Conservation (phyloP, 176 grass and related monocot genomes). For the Triticum monococcum region DNA sequence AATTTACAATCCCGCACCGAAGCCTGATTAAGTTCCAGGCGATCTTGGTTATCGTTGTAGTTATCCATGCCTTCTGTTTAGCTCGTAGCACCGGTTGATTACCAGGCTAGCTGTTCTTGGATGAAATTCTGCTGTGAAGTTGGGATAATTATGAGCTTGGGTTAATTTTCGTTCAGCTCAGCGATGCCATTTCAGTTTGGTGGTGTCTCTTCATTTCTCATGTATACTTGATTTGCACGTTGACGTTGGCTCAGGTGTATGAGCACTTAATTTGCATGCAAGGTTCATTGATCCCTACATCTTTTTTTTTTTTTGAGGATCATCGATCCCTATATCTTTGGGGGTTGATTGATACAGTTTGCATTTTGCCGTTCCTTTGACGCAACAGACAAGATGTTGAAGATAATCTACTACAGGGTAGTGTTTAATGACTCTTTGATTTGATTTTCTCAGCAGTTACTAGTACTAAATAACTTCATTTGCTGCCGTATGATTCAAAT, state of each 20-base stretch:
- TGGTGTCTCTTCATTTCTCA: background rate
- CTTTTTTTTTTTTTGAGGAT: background rate
- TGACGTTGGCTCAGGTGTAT: background rate
- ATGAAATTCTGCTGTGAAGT: conserved; percentile 2
- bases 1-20: background rate
- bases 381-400: background rate
- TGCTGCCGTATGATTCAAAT: background rate
- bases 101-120: background rate
- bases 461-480: background rate
- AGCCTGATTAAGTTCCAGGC: background rate
- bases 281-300: background rate
- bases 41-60: background rate
- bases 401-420: no score
- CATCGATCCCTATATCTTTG: background rate
- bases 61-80: background rate
- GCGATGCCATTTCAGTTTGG: background rate
- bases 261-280: background rate
- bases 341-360: background rate
- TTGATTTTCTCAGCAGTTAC: background rate
- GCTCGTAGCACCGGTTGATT: no score
- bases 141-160: background rate
- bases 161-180: background rate
- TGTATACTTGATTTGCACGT: background rate
- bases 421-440: background rate
- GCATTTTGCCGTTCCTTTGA: background rate